Base-by-base conservation (phyloP, 352 stramenopile species). In the Phytophthora sp. region DNA sequence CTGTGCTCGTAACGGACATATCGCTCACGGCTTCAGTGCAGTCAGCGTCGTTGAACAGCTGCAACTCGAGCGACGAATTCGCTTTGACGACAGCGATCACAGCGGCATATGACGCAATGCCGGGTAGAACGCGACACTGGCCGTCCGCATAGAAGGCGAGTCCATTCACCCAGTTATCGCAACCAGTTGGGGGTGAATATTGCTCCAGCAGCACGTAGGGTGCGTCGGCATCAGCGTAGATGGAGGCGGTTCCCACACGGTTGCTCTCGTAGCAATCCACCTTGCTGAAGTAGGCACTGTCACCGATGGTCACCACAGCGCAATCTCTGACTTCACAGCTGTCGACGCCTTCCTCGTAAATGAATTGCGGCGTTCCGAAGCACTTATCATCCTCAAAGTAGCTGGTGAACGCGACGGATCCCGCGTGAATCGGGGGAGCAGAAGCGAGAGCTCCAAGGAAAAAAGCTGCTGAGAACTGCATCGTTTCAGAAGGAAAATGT, bases 61-160 rank as follows among this genome's bases (percentile, higher is more conserved):
- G 38, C 24, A 71, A 7, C 18, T 66, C 47, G 1, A 71, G 16
- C 2, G 63, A 71, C 47, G 54, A 31, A 15, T 66, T 31, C 5
- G 18, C 23, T 12, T 60, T 42, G 15, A 71, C 56, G 8, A n/a
- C 29, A 8, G 63, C 63, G 2, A 71, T 62, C 7, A 57, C 58
- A 9, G 47, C 41, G 0, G 24, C 11, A 15, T 71, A 71, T 0
- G 47, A 31, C 6, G 56, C 23, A 20, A 53, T 33, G 16, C 62
- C 51, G 7, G 63, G 63, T 26, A 71, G 57, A 33, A 23, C 33
- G 20, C 49, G 24, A 45, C 63, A 71, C 24, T 47, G 9, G 12
- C 63, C 63, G 42, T 71, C 63, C 7, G 63, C 63, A 21, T 71
- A 71, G 41, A 71, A 71, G 7, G 63, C 57, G 1, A 62, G 47